These are phyloP conservation scores for Xylariales sp. DNA, from an alignment of 2,329 filamentous ascomycete genomes.

Conservation along the genomic window DNA sequence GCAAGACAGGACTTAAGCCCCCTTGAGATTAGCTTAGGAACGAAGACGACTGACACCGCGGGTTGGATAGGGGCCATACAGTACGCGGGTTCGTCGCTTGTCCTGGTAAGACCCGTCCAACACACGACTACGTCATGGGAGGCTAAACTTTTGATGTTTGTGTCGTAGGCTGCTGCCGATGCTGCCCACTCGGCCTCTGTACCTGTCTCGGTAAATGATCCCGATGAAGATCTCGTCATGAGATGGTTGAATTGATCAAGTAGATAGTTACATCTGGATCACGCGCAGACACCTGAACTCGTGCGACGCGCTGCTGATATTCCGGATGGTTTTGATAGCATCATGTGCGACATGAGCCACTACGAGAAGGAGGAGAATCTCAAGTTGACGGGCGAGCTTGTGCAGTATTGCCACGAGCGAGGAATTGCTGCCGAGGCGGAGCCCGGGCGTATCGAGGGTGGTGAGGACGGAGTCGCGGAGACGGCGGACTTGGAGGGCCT, in stretches of 20 bases:
- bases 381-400: constrained; percentile 56
- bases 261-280: constrained; percentile 66
- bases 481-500: constrained; percentile 27
- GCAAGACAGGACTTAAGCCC: no score
- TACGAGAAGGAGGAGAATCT: constrained; percentile 69
- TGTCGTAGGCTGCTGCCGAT: constrained; percentile 50
- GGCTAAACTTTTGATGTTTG: no score
- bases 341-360: constrained; percentile 75
- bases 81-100: constrained; percentile 55
- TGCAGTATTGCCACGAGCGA: constrained; percentile 57
- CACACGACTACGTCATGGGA: no score
- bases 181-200: constrained; percentile 53
- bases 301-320: constrained; percentile 56
- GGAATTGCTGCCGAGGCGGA: constrained; percentile 69
- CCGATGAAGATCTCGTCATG: no score
- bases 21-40: no score
- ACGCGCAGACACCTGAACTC: constrained; percentile 59
- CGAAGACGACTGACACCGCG: no score
- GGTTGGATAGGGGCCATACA: no score
- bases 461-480: constrained; percentile 65
- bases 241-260: no score
- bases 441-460: constrained; percentile 61
- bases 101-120: no score
- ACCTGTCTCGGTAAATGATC: constrained; percentile 54
- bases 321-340: constrained; percentile 59